phyloP scores from a whole-genome alignment of 306 rosid species.

The Trifolium fragiferum region DNA sequence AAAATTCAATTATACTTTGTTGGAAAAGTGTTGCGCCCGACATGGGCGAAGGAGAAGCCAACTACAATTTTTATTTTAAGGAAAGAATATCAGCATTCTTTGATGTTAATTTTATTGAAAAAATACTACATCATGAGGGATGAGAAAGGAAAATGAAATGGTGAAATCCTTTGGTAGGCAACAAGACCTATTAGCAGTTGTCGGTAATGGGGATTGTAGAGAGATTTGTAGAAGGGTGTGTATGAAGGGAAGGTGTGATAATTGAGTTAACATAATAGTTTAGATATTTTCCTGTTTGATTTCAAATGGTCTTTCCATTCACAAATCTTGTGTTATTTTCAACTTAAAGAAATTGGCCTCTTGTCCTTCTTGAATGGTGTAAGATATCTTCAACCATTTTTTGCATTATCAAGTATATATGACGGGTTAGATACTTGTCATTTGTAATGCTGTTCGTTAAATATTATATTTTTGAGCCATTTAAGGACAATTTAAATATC shows the following conservation, averaged over 20 bases:
- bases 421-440: background rate
- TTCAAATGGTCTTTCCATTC: background rate
- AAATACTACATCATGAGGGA: background rate
- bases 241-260: background rate
- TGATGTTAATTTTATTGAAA: background rate
- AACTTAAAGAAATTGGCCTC: background rate
- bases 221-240: background rate
- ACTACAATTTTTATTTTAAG: background rate
- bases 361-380: constrained; percentile 4
- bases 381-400: background rate
- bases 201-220: too few species aligned
- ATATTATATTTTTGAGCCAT: background rate
- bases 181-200: background rate
- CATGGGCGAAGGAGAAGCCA: background rate
- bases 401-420: background rate
- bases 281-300: constrained; percentile 12
- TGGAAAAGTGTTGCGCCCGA: background rate
- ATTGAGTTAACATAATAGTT: background rate
- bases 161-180: background rate
- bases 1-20: background rate
- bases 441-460: constrained; percentile 9
- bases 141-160: background rate
- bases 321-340: background rate
- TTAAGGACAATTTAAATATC: background rate
- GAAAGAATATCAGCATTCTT: background rate